These are phyloP conservation scores for Fragaria iinumae DNA, from an alignment of 306 rosid species.

Conservation along the genomic window DNA sequence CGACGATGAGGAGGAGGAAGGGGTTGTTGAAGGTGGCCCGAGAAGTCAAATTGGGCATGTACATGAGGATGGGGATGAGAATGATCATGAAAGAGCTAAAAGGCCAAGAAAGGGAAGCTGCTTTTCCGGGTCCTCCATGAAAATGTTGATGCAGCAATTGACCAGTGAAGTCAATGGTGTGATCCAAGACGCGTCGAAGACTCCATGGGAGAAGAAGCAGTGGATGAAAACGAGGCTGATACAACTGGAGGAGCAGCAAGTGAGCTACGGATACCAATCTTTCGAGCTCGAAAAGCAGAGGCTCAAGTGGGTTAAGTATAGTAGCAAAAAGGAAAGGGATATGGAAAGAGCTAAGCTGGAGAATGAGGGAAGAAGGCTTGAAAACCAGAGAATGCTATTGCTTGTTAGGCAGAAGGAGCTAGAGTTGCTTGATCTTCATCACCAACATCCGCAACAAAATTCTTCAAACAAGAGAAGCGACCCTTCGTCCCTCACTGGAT, in stretches of 20 bases:
- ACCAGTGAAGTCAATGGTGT: conserved; percentile 48
- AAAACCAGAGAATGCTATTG: conserved; percentile 73
- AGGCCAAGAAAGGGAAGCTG: conserved; percentile 36
- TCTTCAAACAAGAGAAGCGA: conserved; percentile 50
- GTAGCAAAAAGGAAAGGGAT: conserved; percentile 85
- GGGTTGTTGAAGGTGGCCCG: conserved; percentile 44
- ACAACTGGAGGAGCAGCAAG: conserved; percentile 66
- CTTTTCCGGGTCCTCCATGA: conserved; percentile 7
- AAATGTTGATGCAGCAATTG: conserved; percentile 43
- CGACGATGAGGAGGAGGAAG: conserved; percentile 61
- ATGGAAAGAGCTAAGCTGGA: conserved; percentile 82
- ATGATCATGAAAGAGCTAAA: conserved; percentile 40
- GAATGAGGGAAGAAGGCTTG: conserved; percentile 52
- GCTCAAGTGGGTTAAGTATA: conserved; percentile 76
- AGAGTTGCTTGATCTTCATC: conserved; percentile 43
- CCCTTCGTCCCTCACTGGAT: conserved; percentile 40
- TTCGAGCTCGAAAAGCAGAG: conserved; percentile 81
- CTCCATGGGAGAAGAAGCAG: conserved; percentile 71
- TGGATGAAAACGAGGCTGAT: conserved; percentile 58
- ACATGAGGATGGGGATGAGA: conserved; percentile 57
- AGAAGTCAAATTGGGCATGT: conserved; percentile 42
- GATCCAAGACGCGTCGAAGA: conserved; percentile 59
- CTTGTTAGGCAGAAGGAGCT: conserved; percentile 63
- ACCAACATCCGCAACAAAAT: conserved; percentile 51
- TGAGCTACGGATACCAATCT: conserved; percentile 40